Conservation (phyloP, 257 asterid species). For the Solanum acaule region DNA sequence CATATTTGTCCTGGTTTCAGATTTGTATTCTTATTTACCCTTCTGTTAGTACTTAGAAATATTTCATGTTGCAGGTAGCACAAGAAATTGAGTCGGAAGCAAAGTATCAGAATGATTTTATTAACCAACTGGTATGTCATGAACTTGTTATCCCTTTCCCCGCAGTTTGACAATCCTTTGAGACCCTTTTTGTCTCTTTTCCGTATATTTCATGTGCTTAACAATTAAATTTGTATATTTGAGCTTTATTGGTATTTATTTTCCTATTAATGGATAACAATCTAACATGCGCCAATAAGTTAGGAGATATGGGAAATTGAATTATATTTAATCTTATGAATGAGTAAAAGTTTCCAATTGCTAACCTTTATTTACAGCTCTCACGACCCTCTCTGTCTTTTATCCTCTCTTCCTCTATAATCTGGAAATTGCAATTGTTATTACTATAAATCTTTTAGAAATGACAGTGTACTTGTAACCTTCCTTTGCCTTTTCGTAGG, state of each 20-base stretch:
- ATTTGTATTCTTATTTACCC: not conserved
- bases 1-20: not conserved
- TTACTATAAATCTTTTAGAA: not conserved
- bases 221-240: not conserved
- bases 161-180: not conserved
- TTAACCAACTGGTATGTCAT: constrained; percentile 74
- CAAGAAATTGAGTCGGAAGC: constrained; percentile 85
- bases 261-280: not conserved
- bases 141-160: not conserved
- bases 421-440: not conserved
- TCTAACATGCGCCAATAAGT: not conserved
- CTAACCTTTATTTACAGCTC: not conserved
- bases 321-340: not conserved
- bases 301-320: not conserved
- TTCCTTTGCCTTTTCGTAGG: not conserved
- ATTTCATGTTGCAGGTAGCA: constrained; percentile 60
- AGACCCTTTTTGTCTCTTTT: not conserved
- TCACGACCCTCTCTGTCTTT: not conserved
- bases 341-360: not conserved
- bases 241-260: not conserved
- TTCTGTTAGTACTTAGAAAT: not conserved
- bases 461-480: not conserved
- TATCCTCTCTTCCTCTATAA: not conserved
- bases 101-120: constrained; percentile 74
- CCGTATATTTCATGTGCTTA: not conserved